Percentiles rank a stretch among this genome's conserved stretches.
These are phyloP conservation scores for Biscogniauxia marginata DNA, from an alignment of 2,329 filamentous ascomycete genomes.

Conservation along the genomic window DNA sequence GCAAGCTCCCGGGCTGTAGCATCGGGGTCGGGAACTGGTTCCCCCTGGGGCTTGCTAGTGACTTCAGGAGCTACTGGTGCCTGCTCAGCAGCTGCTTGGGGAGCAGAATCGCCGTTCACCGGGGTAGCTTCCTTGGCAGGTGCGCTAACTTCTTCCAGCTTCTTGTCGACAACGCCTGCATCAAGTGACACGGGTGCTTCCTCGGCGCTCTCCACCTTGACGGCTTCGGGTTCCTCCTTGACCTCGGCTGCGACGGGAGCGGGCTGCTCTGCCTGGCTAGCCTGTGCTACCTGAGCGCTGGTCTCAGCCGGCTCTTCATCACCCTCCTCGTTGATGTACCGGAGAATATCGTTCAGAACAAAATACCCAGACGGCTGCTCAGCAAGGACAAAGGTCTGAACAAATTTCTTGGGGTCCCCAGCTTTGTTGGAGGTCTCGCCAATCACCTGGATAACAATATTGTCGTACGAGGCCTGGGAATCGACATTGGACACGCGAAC, in stretches of 20 bases:
- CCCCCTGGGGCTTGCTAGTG: conserved; percentile 21
- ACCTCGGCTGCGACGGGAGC: conserved; percentile 28
- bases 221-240: conserved; percentile 33
- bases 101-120: conserved; percentile 42
- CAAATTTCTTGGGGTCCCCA: conserved; percentile 89
- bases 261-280: conserved; percentile 28
- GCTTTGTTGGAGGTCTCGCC: conserved; percentile 96
- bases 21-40: conserved; percentile 43
- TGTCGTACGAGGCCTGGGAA: conserved; percentile 86
- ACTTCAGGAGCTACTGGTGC: conserved; percentile 32
- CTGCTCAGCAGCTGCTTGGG: conserved; percentile 33
- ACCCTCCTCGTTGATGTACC: conserved; percentile 82
- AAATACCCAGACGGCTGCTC: conserved; percentile 97
- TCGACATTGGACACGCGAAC: conserved; percentile 98
- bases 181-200: conserved; percentile 38
- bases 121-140: conserved; percentile 38
- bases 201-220: conserved; percentile 34
- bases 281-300: conserved; percentile 20
- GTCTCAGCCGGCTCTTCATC: conserved; percentile 66
- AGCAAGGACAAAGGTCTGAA: conserved; percentile 95
- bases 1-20: conserved; percentile 52
- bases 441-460: conserved; percentile 97
- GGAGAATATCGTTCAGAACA: conserved; percentile 95
- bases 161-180: conserved; percentile 63
- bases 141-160: conserved; percentile 64